Percentiles rank a stretch among this genome's conserved stretches.
These are phyloP conservation scores for Coemansia sp. DNA, from an alignment of 192 early-diverging fungal species.

Conservation along the genomic window DNA sequence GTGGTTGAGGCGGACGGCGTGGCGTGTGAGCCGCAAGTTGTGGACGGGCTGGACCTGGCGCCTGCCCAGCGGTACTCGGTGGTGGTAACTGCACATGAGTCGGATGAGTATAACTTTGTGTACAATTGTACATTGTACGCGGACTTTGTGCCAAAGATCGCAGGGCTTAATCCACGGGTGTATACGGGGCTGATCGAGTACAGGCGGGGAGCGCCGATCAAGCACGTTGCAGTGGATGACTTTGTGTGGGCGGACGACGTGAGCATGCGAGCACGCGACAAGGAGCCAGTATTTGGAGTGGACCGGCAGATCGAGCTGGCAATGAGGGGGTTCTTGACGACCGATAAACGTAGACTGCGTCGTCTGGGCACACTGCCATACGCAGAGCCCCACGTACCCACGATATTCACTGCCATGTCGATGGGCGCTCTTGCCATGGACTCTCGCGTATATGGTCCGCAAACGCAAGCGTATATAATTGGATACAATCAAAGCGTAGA, in stretches of 20 bases:
- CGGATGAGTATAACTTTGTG: slow-evolving; percentile 58
- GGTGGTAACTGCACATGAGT: slow-evolving; percentile 66
- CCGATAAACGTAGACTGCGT: background rate
- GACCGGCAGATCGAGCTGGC: slow-evolving; percentile 16
- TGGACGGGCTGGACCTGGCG: slow-evolving; percentile 58
- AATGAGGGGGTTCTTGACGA: background rate
- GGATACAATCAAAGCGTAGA: slow-evolving; percentile 63
- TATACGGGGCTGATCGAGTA: slow-evolving; percentile 33
- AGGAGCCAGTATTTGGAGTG: slow-evolving; percentile 18
- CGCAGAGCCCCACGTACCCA: slow-evolving; percentile 44
- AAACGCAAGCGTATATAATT: slow-evolving; percentile 60
- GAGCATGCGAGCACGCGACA: slow-evolving; percentile 8
- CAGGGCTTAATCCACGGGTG: slow-evolving; percentile 43
- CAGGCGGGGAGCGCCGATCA: slow-evolving; percentile 1
- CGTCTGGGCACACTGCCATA: background rate
- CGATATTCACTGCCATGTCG: slow-evolving; percentile 62
- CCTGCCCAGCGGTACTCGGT: slow-evolving; percentile 77
- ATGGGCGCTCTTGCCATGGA: slow-evolving; percentile 53
- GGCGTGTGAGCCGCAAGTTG: slow-evolving; percentile 53
- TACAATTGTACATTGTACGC: slow-evolving; percentile 66
- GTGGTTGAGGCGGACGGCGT: slow-evolving; percentile 79
- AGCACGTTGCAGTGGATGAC: background rate
- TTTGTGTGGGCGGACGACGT: slow-evolving; percentile 23
- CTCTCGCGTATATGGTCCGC: slow-evolving; percentile 60
- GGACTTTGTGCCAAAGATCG: slow-evolving; percentile 57